Conservation (phyloP, 352 stramenopile genomes). For the Pythium phragmitis region DNA sequence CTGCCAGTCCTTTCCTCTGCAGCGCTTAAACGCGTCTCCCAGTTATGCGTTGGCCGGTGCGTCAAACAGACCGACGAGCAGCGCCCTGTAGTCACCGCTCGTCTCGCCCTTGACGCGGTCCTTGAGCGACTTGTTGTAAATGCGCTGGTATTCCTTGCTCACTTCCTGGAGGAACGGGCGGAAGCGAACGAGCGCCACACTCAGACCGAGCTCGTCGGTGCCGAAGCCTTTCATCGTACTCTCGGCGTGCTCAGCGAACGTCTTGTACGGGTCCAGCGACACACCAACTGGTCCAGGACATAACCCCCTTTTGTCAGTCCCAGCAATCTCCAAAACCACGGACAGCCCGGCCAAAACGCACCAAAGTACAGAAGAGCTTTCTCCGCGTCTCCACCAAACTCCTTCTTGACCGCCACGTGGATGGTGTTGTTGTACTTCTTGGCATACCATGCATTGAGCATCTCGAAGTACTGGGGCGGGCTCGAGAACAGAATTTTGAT, state of each 20-base stretch:
- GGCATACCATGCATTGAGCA: constrained; percentile 56
- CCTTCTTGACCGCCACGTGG: constrained; percentile 61
- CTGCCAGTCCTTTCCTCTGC: no score
- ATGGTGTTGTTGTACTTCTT: constrained; percentile 72
- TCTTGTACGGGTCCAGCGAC: constrained; percentile 45
- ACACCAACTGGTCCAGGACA: constrained; percentile 39
- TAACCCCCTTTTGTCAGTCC: no score
- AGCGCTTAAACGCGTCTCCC: no score
- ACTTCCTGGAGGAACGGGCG: constrained; percentile 71
- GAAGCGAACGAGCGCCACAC: constrained; percentile 66
- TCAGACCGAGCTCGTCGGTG: constrained; percentile 67
- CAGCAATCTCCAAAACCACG: no score
- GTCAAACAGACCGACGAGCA: neutral
- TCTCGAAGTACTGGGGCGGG: constrained; percentile 54
- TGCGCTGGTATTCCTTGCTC: constrained; percentile 74
- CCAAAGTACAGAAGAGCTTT: constrained; percentile 53
- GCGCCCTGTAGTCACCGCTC: constrained; percentile 56
- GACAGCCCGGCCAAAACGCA: no score
- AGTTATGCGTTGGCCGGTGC: neutral
- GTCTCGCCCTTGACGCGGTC: constrained; percentile 80
- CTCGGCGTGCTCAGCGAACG: constrained; percentile 66
- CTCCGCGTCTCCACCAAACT: constrained; percentile 58
- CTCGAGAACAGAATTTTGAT: constrained; percentile 53
- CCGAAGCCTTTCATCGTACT: constrained; percentile 75
- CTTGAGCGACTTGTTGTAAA: constrained; percentile 71